These are phyloP conservation scores for Mycena filopes DNA, from an alignment of 768 basidiomycete genomes.

Conservation along the genomic window DNA sequence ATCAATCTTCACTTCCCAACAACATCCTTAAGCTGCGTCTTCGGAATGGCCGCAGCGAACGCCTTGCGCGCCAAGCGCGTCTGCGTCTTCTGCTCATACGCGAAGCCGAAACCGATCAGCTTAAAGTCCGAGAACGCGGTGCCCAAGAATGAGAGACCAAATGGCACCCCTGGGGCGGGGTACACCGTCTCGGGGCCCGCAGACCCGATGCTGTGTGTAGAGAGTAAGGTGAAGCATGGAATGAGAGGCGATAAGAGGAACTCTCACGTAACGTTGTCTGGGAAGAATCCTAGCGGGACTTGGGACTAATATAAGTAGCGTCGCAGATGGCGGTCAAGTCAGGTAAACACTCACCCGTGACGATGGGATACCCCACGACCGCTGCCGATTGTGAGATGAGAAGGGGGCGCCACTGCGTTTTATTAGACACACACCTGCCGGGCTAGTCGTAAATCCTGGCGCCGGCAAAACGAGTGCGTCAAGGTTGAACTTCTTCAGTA, in stretches of 20 bases:
- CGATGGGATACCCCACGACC: slow-evolving; percentile 73
- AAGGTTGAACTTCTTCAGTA: slow-evolving; percentile 54
- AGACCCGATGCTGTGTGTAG: slow-evolving; percentile 34
- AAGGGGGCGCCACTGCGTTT: neutral
- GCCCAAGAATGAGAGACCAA: slow-evolving; percentile 71
- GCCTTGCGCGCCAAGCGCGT: slow-evolving; percentile 60
- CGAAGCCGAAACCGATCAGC: slow-evolving; percentile 68
- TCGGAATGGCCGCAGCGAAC: slow-evolving; percentile 64
- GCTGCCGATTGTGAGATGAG: slow-evolving; percentile 43
- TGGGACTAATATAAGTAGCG: slow-evolving; percentile 7
- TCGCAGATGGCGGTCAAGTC: neutral
- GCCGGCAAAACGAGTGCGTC: slow-evolving; percentile 66
- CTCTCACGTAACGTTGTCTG: slow-evolving; percentile 52
- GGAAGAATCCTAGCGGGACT: slow-evolving; percentile 73
- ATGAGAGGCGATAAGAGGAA: neutral
- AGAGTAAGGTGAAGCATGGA: slow-evolving; percentile 2
- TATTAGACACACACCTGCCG: slow-evolving; percentile 45
- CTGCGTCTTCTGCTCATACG: slow-evolving; percentile 73
- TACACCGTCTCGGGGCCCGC: slow-evolving; percentile 57
- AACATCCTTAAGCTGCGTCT: slow-evolving; percentile 56
- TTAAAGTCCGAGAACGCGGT: slow-evolving; percentile 70
- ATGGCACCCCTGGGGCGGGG: slow-evolving; percentile 66
- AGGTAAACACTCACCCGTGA: slow-evolving; percentile 65
- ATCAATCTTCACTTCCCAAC: slow-evolving; percentile 37
- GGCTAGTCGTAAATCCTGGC: slow-evolving; percentile 49